A percentile compares a stretch with the other conserved stretches of the same genome.
phyloP scores from a whole-genome alignment of 2,329 filamentous ascomycete genomes.

The Talaromyces marneffei region DNA sequence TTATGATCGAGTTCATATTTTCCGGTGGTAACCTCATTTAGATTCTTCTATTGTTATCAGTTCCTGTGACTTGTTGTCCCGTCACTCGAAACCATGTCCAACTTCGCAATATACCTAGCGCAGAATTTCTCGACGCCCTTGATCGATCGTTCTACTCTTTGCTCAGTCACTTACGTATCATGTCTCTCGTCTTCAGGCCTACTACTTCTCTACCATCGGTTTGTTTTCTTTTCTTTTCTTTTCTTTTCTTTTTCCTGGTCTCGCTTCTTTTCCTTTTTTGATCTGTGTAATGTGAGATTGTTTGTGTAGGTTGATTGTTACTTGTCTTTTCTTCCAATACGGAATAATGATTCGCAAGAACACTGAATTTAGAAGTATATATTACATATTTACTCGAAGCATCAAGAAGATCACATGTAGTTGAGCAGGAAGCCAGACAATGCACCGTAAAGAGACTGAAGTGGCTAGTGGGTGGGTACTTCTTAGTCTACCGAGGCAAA shows the following conservation, averaged over 20 bases:
- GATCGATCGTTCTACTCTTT: constrained; percentile 6
- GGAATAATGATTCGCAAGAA: constrained; percentile 33
- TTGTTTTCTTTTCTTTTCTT: background rate
- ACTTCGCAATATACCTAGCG: background rate
- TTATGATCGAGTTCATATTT: background rate
- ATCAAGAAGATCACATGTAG: constrained; percentile 2
- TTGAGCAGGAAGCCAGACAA: background rate
- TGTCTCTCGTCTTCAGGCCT: constrained; percentile 13
- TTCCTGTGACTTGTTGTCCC: background rate
- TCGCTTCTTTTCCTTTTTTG: background rate
- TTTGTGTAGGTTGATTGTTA: constrained; percentile 14
- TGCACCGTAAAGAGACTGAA: background rate
- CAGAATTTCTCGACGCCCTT: background rate
- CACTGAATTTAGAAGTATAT: constrained; percentile 12
- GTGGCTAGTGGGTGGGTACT: background rate
- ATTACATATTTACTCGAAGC: background rate
- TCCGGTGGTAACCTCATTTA: background rate
- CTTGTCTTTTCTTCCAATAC: constrained; percentile 20
- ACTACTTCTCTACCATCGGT: constrained; percentile 3
- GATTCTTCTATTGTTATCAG: background rate
- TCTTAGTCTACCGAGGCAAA: constrained; percentile 13
- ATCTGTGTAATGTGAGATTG: constrained; percentile 12
- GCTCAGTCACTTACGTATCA: constrained; percentile 12
- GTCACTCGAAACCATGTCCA: background rate
- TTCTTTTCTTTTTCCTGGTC: background rate